These are phyloP conservation scores for Mucor racemosus DNA, from an alignment of 371 early-diverging fungal species.

Conservation along the genomic window DNA sequence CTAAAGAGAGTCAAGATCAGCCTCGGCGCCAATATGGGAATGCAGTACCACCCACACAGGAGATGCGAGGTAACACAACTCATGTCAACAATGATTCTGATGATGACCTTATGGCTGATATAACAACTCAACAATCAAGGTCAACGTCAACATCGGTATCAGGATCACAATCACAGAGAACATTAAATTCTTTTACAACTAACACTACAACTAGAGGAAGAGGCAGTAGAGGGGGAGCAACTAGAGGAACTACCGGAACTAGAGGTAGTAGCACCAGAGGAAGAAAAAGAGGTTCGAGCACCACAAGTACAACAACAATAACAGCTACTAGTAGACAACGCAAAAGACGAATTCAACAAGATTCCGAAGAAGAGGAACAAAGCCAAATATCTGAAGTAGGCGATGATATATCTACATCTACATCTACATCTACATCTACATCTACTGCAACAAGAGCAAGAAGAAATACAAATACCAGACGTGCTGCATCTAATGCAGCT, in stretches of 20 bases:
- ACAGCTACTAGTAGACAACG: background rate
- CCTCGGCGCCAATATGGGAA: slow-evolving; percentile 8
- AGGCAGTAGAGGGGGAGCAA: background rate
- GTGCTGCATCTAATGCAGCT: background rate
- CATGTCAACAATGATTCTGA: slow-evolving; percentile 13
- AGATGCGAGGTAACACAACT: slow-evolving; percentile 19
- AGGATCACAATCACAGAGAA: background rate
- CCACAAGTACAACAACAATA: background rate
- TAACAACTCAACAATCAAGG: background rate
- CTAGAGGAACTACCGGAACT: background rate
- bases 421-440: background rate
- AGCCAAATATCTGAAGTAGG: background rate
- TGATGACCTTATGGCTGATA: background rate
- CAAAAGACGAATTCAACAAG: background rate
- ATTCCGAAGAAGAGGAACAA: background rate
- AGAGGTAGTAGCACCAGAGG: background rate
- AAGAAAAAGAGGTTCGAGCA: background rate
- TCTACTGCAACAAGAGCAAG: background rate
- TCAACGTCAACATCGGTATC: background rate
- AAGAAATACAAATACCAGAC: background rate
- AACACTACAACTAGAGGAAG: background rate
- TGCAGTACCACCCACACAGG: slow-evolving; percentile 19
- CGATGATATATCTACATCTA: background rate
- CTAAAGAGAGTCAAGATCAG: slow-evolving; percentile 17
- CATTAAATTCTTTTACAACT: background rate